These are phyloP conservation scores for Yarrowia deformans DNA, from an alignment of 805 yeast genomes.

Conservation along the genomic window DNA sequence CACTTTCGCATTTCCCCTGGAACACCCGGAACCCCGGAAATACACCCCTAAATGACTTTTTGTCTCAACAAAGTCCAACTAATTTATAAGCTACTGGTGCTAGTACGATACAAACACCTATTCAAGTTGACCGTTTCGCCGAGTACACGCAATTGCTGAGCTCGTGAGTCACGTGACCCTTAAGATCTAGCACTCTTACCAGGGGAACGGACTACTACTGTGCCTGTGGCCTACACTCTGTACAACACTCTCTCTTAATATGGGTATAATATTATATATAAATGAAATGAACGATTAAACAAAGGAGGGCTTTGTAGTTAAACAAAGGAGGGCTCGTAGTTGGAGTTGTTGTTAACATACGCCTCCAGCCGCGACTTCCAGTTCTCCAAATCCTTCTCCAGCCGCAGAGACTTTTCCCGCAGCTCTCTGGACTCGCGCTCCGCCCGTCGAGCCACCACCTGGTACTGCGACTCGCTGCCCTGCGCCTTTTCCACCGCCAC, in stretches of 20 bases:
- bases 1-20: too few relatives aligned
- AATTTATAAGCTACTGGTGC: too few relatives aligned
- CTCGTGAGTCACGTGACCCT: too few relatives aligned
- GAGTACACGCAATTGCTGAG: too few relatives aligned
- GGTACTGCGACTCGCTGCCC: conserved; percentile 52
- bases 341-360: conserved; percentile 11
- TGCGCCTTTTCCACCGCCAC: conserved; percentile 50
- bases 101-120: too few relatives aligned
- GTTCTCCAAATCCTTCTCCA: conserved; percentile 61
- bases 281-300: conserved; percentile 23
- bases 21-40: too few relatives aligned
- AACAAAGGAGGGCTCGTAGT: conserved; percentile 33
- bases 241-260: not conserved
- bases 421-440: conserved; percentile 61
- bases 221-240: too few relatives aligned
- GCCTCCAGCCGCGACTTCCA: conserved; percentile 47
- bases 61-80: too few relatives aligned
- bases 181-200: too few relatives aligned
- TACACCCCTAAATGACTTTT: too few relatives aligned
- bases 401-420: conserved; percentile 56
- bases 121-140: too few relatives aligned
- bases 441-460: conserved; percentile 53
- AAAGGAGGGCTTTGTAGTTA: conserved; percentile 23
- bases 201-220: too few relatives aligned
- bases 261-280: conserved; percentile 1